These are phyloP conservation scores for Glaciozyma martinii DNA, from an alignment of 768 basidiomycete genomes.

Conservation along the genomic window DNA sequence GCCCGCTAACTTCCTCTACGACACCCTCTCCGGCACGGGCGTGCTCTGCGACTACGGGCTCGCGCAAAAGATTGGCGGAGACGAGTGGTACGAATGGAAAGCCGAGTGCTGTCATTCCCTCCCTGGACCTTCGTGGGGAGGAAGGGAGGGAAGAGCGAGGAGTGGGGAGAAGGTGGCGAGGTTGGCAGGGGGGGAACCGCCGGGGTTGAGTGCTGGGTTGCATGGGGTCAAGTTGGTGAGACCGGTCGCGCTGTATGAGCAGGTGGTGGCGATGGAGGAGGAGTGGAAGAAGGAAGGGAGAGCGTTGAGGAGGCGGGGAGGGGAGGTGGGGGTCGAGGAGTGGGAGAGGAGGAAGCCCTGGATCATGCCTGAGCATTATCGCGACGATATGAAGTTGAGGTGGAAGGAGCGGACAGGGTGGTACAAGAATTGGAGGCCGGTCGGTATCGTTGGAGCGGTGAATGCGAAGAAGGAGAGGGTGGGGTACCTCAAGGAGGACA, in stretches of 20 bases:
- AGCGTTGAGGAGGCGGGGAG: slow-evolving; percentile 10
- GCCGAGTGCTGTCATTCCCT: slow-evolving; percentile 65
- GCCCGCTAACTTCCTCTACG: slow-evolving; percentile 93
- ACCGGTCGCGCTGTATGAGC: slow-evolving; percentile 22
- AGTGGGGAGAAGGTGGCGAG: not conserved
- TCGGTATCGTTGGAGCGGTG: slow-evolving; percentile 26
- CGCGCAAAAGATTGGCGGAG: slow-evolving; percentile 50
- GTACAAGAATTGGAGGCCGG: slow-evolving; percentile 29
- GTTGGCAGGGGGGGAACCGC: not conserved
- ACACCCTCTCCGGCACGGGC: slow-evolving; percentile 70
- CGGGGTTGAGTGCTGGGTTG: slow-evolving; percentile 17
- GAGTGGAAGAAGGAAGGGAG: not conserved
- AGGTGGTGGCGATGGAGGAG: not conserved
- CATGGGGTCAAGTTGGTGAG: slow-evolving; percentile 18
- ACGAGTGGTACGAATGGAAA: slow-evolving; percentile 35
- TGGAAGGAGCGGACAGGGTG: slow-evolving; percentile 19
- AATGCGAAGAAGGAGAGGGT: slow-evolving; percentile 49
- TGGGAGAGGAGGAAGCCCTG: slow-evolving; percentile 14
- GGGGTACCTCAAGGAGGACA: slow-evolving; percentile 50
- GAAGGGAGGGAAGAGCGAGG: not conserved
- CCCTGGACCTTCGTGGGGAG: slow-evolving; percentile 40
- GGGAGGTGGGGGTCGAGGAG: not conserved
- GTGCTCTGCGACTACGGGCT: slow-evolving; percentile 91
- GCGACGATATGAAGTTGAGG: slow-evolving; percentile 16
- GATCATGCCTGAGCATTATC: slow-evolving; percentile 35